phyloP scores from a whole-genome alignment of 371 early-diverging fungal species.

The Apophysomyces sp. region DNA sequence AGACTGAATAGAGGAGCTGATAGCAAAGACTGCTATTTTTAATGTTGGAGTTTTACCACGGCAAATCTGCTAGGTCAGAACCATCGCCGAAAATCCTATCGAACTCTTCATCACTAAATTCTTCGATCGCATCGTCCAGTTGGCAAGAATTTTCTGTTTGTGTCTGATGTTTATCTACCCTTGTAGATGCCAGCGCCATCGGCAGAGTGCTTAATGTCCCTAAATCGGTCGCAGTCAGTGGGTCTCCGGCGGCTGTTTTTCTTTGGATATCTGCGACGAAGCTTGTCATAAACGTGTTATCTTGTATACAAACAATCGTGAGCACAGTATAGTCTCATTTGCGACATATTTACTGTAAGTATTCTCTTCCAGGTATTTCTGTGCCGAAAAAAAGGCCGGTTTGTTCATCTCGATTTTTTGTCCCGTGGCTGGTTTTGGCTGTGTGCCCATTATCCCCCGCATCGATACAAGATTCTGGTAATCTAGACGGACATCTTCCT shows the following conservation, averaged over 20 bases:
- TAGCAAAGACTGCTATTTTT: too few relatives aligned
- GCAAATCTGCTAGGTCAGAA: constrained; percentile 16
- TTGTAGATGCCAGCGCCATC: not conserved
- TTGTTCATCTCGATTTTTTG: not conserved
- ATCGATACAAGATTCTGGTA: constrained; percentile 19
- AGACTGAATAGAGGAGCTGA: too few relatives aligned
- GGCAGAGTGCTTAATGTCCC: not conserved
- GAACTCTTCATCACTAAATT: constrained; percentile 24
- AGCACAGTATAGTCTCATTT: not conserved
- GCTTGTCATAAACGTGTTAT: not conserved
- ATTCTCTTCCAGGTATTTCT: not conserved
- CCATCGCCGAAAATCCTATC: constrained; percentile 38
- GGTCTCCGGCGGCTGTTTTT: not conserved
- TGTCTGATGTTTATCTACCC: not conserved
- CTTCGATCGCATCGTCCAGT: constrained; percentile 7
- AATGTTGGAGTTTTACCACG: too few relatives aligned
- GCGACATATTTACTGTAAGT: not conserved
- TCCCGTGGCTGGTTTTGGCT: not conserved
- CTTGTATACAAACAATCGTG: not conserved
- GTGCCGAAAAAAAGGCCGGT: not conserved
- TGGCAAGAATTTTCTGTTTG: not conserved
- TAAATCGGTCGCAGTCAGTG: not conserved
- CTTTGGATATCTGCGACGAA: not conserved
- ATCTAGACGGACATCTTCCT: constrained; percentile 8
- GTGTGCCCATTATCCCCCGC: constrained; percentile 23